These are phyloP conservation scores for Laburnicola sp. DNA, from an alignment of 2,329 filamentous ascomycete genomes.

Conservation along the genomic window DNA sequence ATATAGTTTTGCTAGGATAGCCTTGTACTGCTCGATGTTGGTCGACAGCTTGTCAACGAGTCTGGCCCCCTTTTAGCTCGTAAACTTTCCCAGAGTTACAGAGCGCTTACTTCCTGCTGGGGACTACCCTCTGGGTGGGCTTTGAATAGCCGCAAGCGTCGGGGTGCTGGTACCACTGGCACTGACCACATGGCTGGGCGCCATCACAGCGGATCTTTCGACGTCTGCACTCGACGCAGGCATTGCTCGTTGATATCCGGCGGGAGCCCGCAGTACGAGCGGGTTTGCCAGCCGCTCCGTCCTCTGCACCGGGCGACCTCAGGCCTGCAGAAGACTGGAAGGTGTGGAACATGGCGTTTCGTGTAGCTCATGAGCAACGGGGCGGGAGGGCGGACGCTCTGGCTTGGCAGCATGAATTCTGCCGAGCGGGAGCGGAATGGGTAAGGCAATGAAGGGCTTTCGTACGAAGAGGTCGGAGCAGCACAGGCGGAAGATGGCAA, in stretches of 20 bases:
- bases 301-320: constrained; percentile 39
- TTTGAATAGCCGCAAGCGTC: constrained; percentile 81
- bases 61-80: constrained; percentile 64
- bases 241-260: constrained; percentile 58
- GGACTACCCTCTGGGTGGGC: constrained; percentile 73
- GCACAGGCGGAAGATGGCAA: neutral
- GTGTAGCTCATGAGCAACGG: neutral
- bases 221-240: constrained; percentile 76
- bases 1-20: constrained; percentile 49
- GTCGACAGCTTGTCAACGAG: constrained; percentile 57
- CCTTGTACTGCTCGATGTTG: constrained; percentile 53
- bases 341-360: constrained; percentile 49
- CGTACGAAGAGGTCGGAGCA: no score
- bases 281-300: constrained; percentile 39
- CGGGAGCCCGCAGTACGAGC: constrained; percentile 44
- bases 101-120: constrained; percentile 70
- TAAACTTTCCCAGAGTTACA: constrained; percentile 50
- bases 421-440: no score
- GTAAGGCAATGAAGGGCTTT: no score
- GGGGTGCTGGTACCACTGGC: constrained; percentile 77
- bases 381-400: neutral
- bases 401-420: no score
- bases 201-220: constrained; percentile 85
- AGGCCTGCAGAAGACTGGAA: constrained; percentile 46
- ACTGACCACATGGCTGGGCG: constrained; percentile 79